Evolutionary conservation across 192 early-diverging fungal genomes (phyloP).

Genomic region (Coemansia sp.): DNA sequence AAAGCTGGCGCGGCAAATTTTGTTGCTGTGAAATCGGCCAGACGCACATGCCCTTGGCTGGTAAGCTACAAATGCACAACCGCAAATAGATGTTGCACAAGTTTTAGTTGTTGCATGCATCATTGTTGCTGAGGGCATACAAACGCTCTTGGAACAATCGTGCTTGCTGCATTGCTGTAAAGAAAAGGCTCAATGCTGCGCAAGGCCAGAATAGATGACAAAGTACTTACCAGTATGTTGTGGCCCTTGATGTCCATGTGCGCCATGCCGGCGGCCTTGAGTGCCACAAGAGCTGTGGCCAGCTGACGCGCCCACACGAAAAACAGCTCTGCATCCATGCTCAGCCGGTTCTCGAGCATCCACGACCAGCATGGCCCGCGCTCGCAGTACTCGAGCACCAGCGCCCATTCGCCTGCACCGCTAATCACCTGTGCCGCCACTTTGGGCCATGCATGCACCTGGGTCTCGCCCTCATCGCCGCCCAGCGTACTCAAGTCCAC

Average conservation of each 20-base stretch:
- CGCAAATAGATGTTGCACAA: conserved; percentile 2
- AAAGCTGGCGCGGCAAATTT: conserved; percentile 36
- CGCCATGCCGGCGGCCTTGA: conserved; percentile 52
- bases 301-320: conserved; percentile 59
- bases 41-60: conserved; percentile 38
- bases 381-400: conserved; percentile 59
- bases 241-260: conserved; percentile 65
- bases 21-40: conserved; percentile 53
- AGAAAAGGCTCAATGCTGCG: not conserved
- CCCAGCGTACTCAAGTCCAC: conserved; percentile 24
- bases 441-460: conserved; percentile 26
- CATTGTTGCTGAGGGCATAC: no score
- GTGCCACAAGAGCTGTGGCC: conserved; percentile 50
- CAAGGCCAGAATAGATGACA: not conserved
- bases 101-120: no score
- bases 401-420: conserved; percentile 41
- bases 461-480: conserved; percentile 10
- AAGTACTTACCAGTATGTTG: conserved; percentile 54
- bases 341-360: conserved; percentile 46
- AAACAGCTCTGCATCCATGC: conserved; percentile 52
- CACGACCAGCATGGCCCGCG: conserved; percentile 58
- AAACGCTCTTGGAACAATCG: no score
- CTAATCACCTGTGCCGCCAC: conserved; percentile 26
- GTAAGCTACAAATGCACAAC: conserved; percentile 29
- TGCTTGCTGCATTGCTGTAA: not conserved